A percentile compares a stretch with the other conserved stretches of the same genome.
phyloP scores from a whole-genome alignment of 2,329 filamentous ascomycete genomes.

The Juglanconis juglandina region DNA sequence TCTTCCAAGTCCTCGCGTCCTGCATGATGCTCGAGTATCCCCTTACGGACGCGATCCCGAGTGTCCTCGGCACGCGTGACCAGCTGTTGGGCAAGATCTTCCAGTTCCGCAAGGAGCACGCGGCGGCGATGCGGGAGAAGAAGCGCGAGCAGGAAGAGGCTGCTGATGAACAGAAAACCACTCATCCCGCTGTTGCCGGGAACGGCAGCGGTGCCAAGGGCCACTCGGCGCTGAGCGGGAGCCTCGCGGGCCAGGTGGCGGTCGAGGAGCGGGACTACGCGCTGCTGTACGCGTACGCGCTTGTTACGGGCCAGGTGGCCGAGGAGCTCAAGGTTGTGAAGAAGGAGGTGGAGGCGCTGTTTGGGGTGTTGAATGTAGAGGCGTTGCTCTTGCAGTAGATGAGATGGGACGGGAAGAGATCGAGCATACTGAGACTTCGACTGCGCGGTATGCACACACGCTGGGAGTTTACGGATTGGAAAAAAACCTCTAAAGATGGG shows the following conservation, averaged over 20 bases:
- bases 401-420: not conserved
- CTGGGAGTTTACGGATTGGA: not conserved
- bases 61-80: constrained; percentile 76
- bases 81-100: constrained; percentile 83
- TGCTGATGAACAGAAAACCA: not conserved
- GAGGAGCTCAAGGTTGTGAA: constrained; percentile 61
- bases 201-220: constrained; percentile 16
- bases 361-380: constrained; percentile 61
- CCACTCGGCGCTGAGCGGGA: constrained; percentile 22
- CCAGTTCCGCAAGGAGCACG: constrained; percentile 72
- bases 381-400: constrained; percentile 51
- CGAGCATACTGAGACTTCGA: not conserved
- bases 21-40: constrained; percentile 95
- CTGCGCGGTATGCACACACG: not conserved
- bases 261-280: constrained; percentile 81
- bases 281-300: constrained; percentile 83
- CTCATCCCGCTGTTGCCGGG: not conserved
- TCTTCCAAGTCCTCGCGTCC: constrained; percentile 80
- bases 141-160: constrained; percentile 21
- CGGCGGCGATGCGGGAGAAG: constrained; percentile 38
- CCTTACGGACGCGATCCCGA: constrained; percentile 82
- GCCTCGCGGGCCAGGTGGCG: constrained; percentile 31
- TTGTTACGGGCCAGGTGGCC: constrained; percentile 65
- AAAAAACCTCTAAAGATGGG: not conserved
- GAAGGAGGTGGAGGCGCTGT: constrained; percentile 59